phyloP scores from a whole-genome alignment of 2,329 filamentous ascomycete genomes.

The Niveomyces coronatus region DNA sequence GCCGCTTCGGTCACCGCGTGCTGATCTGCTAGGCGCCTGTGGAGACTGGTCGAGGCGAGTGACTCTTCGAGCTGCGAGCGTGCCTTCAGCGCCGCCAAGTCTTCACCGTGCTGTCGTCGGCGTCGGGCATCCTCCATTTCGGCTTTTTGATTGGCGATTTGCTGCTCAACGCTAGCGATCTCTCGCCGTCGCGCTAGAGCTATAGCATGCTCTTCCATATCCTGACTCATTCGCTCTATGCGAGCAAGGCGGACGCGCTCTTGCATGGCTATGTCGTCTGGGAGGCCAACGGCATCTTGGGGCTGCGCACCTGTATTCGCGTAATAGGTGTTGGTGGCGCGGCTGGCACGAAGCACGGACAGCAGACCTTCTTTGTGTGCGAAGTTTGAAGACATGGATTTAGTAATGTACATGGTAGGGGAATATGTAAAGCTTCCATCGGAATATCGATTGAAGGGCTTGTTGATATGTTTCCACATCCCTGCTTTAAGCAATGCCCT shows the following conservation, averaged over 20 bases:
- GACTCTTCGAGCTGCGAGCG: conserved; percentile 38
- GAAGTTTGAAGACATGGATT: conserved; percentile 31
- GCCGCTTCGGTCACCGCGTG: conserved; percentile 35
- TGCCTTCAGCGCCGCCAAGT: conserved; percentile 32
- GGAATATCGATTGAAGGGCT: conserved; percentile 44
- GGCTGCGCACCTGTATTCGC: conserved; percentile 43
- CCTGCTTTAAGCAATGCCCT: conserved; percentile 50
- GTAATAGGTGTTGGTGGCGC: conserved; percentile 44
- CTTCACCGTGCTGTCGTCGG: conserved; percentile 33
- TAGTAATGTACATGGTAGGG: conserved; percentile 50
- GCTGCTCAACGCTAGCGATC: conserved; percentile 39
- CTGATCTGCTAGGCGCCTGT: conserved; percentile 34
- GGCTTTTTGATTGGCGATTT: conserved; percentile 37
- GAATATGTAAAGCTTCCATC: conserved; percentile 49
- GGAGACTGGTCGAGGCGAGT: conserved; percentile 21
- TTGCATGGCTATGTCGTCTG: conserved; percentile 35
- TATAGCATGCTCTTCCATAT: conserved; percentile 38
- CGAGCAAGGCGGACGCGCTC: conserved; percentile 41
- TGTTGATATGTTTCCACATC: conserved; percentile 56
- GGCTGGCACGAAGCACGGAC: conserved; percentile 38
- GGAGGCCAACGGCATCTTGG: conserved; percentile 40
- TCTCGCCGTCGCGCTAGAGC: conserved; percentile 39
- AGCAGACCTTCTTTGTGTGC: conserved; percentile 33
- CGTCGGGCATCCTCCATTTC: conserved; percentile 43
- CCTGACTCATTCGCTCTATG: conserved; percentile 32